Base-by-base conservation (phyloP, 495 filamentous ascomycete genomes). In the Oidiodendron maius region DNA sequence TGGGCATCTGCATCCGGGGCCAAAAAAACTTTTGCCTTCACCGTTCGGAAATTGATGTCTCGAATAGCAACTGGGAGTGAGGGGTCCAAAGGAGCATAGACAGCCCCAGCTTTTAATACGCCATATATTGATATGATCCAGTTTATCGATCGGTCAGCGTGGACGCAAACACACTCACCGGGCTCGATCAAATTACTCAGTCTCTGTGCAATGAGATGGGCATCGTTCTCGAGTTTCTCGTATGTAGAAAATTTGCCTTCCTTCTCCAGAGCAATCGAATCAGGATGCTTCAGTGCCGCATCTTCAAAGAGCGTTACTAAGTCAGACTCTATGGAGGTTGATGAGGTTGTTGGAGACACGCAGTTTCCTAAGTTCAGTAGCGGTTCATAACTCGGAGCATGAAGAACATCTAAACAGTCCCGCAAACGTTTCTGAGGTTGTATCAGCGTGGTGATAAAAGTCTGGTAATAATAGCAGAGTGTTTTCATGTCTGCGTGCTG, bases 121-220 rank as follows among this genome's bases (percentile, higher is more conserved):
- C 50, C 60, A 24, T 56, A 57, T 12, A 67, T 64, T 3, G 59
- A 59, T 22, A 67, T 52, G 13, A 72, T 58, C 70, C 70, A 72
- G 15, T 67, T 57, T 0, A 69, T 17, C 6, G 56, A 58, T 1
- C 67, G 44, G 49, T 72, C 68, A 1, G 59, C 55, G 8, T 58
- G 32, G 3, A 71, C 51, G 35, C 52, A 55, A 4, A 71, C 64
- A n/a, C 61, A 44, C 11, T 68, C 61, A 2, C 59, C 56, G 3
- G 52, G 45, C 9, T 17, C 10, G 35, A 61, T 32, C 3, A 44
- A 15, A n/a, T 5, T 8, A 10, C 15, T n/a, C 2, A 59, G 35
- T 10, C 34, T 5, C 10, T 18, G 9, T 18, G 42, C 42, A 32
- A 45, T n/a, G 6, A 20, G 4, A 15, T 22, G 6, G 13, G 42